These are phyloP conservation scores for Ceratonia siliqua DNA, from an alignment of 306 rosid genomes.

Conservation along the genomic window DNA sequence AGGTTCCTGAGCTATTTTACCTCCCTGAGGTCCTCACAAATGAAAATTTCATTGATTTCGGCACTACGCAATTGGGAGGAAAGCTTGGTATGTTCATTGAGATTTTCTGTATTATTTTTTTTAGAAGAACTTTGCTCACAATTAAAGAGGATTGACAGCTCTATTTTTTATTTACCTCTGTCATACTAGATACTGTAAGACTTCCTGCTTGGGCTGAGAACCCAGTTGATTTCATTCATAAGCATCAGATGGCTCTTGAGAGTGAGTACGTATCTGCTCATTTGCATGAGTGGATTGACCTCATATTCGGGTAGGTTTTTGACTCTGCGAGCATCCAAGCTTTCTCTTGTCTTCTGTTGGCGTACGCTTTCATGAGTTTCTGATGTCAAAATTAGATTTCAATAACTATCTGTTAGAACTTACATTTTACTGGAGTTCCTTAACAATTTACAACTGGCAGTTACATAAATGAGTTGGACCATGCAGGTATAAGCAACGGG, in stretches of 20 bases:
- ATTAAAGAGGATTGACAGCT: conserved; percentile 35
- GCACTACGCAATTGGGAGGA: conserved; percentile 88
- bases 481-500: conserved; percentile 91
- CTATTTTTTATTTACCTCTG: conserved; percentile 32
- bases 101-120: conserved; percentile 33
- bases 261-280: conserved; percentile 89
- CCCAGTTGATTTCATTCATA: conserved; percentile 88
- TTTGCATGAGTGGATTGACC: conserved; percentile 99
- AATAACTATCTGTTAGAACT: conserved; percentile 25
- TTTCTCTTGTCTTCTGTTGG: conserved; percentile 7
- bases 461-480: conserved; percentile 38
- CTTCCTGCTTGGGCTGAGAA: conserved; percentile 98
- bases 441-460: conserved; percentile 23
- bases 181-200: conserved; percentile 65
- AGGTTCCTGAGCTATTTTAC: conserved; percentile 98
- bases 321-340: background rate
- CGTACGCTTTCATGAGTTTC: conserved; percentile 33
- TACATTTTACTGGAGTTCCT: conserved; percentile 31
- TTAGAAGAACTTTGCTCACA: conserved; percentile 14
- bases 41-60: conserved; percentile 93
- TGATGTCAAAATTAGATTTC: conserved; percentile 22
- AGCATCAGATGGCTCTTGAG: conserved; percentile 97
- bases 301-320: conserved; percentile 80
- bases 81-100: conserved; percentile 71
- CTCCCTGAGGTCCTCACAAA: conserved; percentile 94